Evolutionary conservation across 805 yeast genomes (phyloP).

Genomic region (Candida chilensis): DNA sequence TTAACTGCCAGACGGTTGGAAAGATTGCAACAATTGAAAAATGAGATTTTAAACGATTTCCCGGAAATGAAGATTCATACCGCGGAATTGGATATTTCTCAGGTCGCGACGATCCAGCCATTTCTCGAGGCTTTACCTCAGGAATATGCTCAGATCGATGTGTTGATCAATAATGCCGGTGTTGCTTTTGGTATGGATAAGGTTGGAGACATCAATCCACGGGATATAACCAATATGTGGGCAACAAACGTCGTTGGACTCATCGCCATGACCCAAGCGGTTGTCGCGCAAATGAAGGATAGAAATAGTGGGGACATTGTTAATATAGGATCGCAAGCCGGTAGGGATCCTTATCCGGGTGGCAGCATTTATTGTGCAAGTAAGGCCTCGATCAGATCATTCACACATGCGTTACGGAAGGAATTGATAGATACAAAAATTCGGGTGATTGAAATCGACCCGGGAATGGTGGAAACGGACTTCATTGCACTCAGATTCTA

Average conservation of each 20-base stretch:
- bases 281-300: constrained; percentile 28
- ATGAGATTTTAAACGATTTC: constrained; percentile 34
- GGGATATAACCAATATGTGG: constrained; percentile 32
- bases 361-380: constrained; percentile 68
- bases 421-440: constrained; percentile 65
- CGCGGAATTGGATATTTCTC: constrained; percentile 48
- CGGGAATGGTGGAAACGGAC: constrained; percentile 66
- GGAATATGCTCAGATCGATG: constrained; percentile 50
- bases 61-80: constrained; percentile 36
- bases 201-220: constrained; percentile 25
- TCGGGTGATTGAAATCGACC: constrained; percentile 58
- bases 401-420: constrained; percentile 56
- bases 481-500: constrained; percentile 51
- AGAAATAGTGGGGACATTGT: constrained; percentile 47
- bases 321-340: constrained; percentile 66
- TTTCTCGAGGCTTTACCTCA: constrained; percentile 49
- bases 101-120: constrained; percentile 35
- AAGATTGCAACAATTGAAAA: constrained; percentile 40
- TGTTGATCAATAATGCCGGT: constrained; percentile 58
- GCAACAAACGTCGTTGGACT: constrained; percentile 38
- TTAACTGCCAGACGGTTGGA: constrained; percentile 74
- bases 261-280: constrained; percentile 32
- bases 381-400: constrained; percentile 53
- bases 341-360: constrained; percentile 61
- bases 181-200: constrained; percentile 34